Base-by-base conservation (phyloP, 306 rosid species). In the Pyrus bretschneideri region DNA sequence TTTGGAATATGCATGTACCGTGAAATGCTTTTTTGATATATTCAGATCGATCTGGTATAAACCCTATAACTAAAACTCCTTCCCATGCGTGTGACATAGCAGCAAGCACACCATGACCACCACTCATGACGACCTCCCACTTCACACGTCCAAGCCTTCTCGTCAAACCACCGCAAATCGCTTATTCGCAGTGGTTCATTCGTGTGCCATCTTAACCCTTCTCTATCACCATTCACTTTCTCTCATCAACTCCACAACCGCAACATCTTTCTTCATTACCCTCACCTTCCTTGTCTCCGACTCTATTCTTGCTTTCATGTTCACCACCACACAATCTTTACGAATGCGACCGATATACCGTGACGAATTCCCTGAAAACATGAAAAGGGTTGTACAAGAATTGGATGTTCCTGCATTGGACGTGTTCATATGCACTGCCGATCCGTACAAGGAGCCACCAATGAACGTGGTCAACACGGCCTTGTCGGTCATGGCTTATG, bases 351-450 rank as follows among this genome's bases (percentile, higher is more conserved):
- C 86, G 0, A 33, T 87, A 52, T 31, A 76, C 23, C 86, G 82
- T 7, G 45, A 38, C 3, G 85, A 87, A 65, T 82, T 72, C 57
- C 83, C 81, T 2, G 81, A 68, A 11, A 71, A 51, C 59, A 29
- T 82, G 46, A 9, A 31, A 6, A 58, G n/a, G 69, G 21, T 73
- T 0, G 10, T 62, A 1, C 57, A 19, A 6, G 67, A 75, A 31
- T 3, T 75, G 3, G 79, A 80, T 44, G 80, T 79, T 27, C 88
- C 83, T 9, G 71, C 81, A 22, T 45, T 84, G 9, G 90, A 87
- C 61, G 80, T 87, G 73, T 87, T 87, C 77, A 68, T 87, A 49
- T 84, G 90, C 73, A 87, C 86, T 4, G 86, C 88, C 1, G 88
- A 87, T 70, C 90, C 83, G 1, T 54, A 73, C 70, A 87, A 84